These are phyloP conservation scores for Leishmania amazonensis DNA, from an alignment of 208 protist genomes.

Conservation along the genomic window DNA sequence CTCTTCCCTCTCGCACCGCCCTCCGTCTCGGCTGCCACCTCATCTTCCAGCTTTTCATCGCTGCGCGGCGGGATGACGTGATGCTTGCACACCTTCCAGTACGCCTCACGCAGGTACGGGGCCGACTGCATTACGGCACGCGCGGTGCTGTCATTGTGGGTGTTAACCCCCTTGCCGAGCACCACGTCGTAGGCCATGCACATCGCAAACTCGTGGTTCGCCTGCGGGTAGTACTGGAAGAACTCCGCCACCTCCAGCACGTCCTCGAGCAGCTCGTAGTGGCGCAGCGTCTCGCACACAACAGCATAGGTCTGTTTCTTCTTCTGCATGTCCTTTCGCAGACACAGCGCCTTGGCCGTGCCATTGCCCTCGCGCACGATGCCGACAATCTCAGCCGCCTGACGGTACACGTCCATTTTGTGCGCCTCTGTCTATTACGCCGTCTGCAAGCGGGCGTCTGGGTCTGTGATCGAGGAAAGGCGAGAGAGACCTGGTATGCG, in stretches of 20 bases:
- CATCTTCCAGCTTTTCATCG: slow-evolving; percentile 45
- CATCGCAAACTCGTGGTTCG: slow-evolving; percentile 68
- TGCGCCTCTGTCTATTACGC: not conserved
- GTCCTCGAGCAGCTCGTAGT: slow-evolving; percentile 88
- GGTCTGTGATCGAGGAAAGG: not conserved
- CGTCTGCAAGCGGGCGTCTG: not conserved
- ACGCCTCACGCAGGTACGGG: slow-evolving; percentile 80
- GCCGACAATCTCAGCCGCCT: slow-evolving; percentile 79
- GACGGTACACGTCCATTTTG: slow-evolving; percentile 90
- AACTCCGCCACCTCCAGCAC: slow-evolving; percentile 83
- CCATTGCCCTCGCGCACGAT: slow-evolving; percentile 75
- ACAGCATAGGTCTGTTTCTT: slow-evolving; percentile 94
- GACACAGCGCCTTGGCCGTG: slow-evolving; percentile 88
- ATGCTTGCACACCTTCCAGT: slow-evolving; percentile 78
- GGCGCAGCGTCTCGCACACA: slow-evolving; percentile 86
- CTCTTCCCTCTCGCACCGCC: not conserved
- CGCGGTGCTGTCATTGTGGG: slow-evolving; percentile 78
- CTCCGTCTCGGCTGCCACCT: not conserved
- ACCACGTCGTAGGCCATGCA: slow-evolving; percentile 90
- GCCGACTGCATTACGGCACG: slow-evolving; percentile 68
- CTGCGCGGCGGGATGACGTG: slow-evolving; percentile 71
- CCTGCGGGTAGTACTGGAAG: slow-evolving; percentile 83
- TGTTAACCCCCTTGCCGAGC: slow-evolving; percentile 89
- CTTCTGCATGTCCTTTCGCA: slow-evolving; percentile 93
- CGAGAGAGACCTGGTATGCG: not conserved